Base-by-base conservation (phyloP, 2,329 filamentous ascomycete genomes). In the Xylariaceae sp. region DNA sequence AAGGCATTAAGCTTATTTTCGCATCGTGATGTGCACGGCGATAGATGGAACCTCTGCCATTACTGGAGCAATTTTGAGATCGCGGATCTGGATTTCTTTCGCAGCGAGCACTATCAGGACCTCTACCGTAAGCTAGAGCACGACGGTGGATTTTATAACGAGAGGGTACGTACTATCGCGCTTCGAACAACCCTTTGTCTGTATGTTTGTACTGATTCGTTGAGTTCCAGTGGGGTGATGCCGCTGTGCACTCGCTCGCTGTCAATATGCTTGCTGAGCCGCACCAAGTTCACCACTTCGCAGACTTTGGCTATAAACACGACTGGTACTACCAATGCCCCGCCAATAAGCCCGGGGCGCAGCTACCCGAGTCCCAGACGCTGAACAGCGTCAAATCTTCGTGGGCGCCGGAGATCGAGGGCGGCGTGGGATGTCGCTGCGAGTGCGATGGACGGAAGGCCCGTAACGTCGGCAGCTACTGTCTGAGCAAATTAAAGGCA, bases 41-140 rank as follows among this genome's bases (percentile, higher is more conserved):
- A 71, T 45, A 46, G 51, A 15, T 71, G 67, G 67, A 71, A 64
- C 49, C 49, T 64, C 22, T 71, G 68, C 45, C 68, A 71, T 43
- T 71, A 71, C 48, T 71, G 68, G 68, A 69, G 65, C 43, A 71
- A 71, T 41, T 71, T 71, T 38, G 68, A 71, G 50, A 71, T 71
- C 44, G 68, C 66, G 18, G 60, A 68, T 41, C 59, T 71, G 44
- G 67, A 70, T 39, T 69, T 70, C 41, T 71, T 69, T 53, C 61
- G 68, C 9, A 55, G 60, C 17, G 51, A 52, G 19, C 54, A 56
- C 34, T 71, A 71, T 42, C 66, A 68, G 46, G 61, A 64, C 9
- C 56, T 69, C 9, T 71, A 65, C 46, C 51, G 62, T 19, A 59
- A 62, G 32, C 50, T 71, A 4, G 68, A 71, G 33, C 51, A 48